Percentiles rank a stretch among this genome's conserved stretches.
phyloP scores from a whole-genome alignment of 2,329 filamentous ascomycete species.

The Hypocrella siamensis region DNA sequence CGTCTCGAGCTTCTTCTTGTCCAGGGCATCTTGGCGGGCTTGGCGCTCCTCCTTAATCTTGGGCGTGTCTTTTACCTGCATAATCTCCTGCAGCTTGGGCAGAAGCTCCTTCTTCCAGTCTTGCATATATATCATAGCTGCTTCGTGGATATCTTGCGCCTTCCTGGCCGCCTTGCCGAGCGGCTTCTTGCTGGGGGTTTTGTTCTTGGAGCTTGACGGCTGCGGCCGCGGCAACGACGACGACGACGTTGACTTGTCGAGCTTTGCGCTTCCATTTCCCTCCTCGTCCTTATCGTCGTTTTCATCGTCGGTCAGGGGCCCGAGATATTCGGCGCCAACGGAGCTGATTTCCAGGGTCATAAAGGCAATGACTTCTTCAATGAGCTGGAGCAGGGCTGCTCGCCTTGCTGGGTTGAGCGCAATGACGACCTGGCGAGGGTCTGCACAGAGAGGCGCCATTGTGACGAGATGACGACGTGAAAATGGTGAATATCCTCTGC shows the following conservation, averaged over 20 bases:
- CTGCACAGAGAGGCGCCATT: conserved; percentile 39
- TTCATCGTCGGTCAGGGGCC: conserved; percentile 11
- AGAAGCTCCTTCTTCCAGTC: conserved; percentile 63
- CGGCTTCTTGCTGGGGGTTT: too few species aligned
- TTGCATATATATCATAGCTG: conserved; percentile 54
- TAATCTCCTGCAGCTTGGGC: conserved; percentile 52
- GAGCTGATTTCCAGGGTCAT: conserved; percentile 37
- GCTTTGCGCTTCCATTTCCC: too few species aligned
- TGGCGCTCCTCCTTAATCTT: conserved; percentile 30
- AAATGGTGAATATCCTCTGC: too few species aligned
- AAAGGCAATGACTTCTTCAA: conserved; percentile 33
- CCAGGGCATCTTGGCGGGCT: conserved; percentile 26
- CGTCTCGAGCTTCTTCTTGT: conserved; percentile 17
- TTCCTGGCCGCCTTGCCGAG: conserved; percentile 7
- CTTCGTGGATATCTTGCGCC: conserved; percentile 22
- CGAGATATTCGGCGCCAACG: conserved; percentile 12
- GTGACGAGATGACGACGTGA: not conserved
- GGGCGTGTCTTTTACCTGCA: conserved; percentile 32
- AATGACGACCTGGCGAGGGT: conserved; percentile 39
- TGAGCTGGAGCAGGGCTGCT: conserved; percentile 32
- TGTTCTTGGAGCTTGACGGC: not conserved
- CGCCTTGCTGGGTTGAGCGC: conserved; percentile 36
- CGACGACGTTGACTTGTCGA: too few species aligned
- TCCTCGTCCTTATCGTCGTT: conserved; percentile 3
- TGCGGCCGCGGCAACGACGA: too few species aligned